A percentile compares a stretch with the other conserved stretches of the same genome.
phyloP scores from a whole-genome alignment of 164 flowering plant species.

The Aristolochia fimbriata region DNA sequence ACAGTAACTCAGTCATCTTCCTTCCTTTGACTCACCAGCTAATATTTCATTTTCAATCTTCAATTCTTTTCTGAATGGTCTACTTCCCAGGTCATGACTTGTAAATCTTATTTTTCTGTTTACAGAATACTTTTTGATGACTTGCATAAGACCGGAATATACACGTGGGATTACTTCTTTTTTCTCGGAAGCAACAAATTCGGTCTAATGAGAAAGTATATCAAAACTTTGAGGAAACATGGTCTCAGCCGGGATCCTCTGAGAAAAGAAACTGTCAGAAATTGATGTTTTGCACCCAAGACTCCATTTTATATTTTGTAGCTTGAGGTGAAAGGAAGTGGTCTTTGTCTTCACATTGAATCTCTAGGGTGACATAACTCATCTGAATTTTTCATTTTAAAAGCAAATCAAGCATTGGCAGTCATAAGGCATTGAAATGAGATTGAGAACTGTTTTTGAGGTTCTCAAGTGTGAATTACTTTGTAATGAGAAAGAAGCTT shows the following conservation, averaged over 20 bases:
- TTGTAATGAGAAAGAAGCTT: not conserved
- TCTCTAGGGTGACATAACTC: not conserved
- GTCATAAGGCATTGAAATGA: not conserved
- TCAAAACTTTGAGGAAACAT: conserved; percentile 56
- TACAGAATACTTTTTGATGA: conserved; percentile 79
- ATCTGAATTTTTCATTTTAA: not conserved
- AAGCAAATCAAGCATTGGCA: not conserved
- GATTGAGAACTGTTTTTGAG: not conserved
- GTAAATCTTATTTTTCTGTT: conserved; percentile 4
- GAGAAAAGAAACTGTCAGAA: conserved; percentile 7
- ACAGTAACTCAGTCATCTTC: not conserved
- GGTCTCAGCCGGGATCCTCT: conserved; percentile 72
- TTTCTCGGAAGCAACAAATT: conserved; percentile 79
- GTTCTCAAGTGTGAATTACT: not conserved
- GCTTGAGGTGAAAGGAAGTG: not conserved
- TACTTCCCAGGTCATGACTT: not conserved
- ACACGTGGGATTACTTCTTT: conserved; percentile 83
- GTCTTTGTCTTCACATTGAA: no score
- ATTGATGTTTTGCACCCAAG: not conserved
- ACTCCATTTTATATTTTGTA: not conserved
- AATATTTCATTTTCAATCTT: not conserved
- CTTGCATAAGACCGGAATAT: conserved; percentile 94
- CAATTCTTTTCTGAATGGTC: not conserved
- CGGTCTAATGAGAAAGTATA: conserved; percentile 67
- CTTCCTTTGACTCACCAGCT: not conserved